Percentiles rank a stretch among this genome's conserved stretches.
phyloP scores from a whole-genome alignment of 2,329 filamentous ascomycete genomes.

The Botrytis galanthina region DNA sequence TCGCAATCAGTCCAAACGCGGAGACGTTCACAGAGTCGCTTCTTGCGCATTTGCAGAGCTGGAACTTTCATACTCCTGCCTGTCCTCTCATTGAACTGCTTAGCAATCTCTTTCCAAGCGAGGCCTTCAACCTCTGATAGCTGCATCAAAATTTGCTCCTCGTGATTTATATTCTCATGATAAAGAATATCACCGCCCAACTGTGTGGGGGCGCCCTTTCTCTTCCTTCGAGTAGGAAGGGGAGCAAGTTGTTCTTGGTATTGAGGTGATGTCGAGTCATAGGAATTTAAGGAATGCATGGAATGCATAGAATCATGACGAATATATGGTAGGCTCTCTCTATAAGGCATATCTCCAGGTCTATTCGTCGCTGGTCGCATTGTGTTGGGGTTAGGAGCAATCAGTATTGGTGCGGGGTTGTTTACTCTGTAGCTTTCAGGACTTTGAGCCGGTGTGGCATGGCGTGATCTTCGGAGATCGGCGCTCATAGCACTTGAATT shows the following conservation, averaged over 20 bases:
- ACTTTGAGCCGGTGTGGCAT: conserved; percentile 21
- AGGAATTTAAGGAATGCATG: conserved; percentile 28
- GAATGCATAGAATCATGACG: conserved; percentile 31
- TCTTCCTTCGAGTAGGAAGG: conserved; percentile 27
- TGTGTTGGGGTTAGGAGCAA: conserved; percentile 30
- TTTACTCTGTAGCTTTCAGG: conserved; percentile 21
- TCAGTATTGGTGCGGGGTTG: conserved; percentile 28
- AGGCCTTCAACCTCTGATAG: conserved; percentile 37
- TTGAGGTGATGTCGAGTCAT: conserved; percentile 24
- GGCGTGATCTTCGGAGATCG: conserved; percentile 24
- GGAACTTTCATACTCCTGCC: conserved; percentile 37
- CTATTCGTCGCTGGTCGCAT: conserved; percentile 26
- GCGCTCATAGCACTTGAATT: conserved; percentile 26
- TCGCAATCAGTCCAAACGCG: conserved; percentile 29
- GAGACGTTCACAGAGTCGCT: conserved; percentile 39
- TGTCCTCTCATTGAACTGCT: conserved; percentile 36
- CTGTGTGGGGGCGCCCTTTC: conserved; percentile 27
- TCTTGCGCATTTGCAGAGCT: conserved; percentile 42
- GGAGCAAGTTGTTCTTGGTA: conserved; percentile 5
- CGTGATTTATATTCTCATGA: conserved; percentile 31
- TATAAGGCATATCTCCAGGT: conserved; percentile 21
- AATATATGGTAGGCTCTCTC: conserved; percentile 13
- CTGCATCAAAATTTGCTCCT: conserved; percentile 39
- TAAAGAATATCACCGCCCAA: conserved; percentile 21
- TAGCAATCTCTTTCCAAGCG: conserved; percentile 40